Base-by-base conservation (phyloP, 2,329 filamentous ascomycete genomes). In the Dactylellina leptospora region DNA sequence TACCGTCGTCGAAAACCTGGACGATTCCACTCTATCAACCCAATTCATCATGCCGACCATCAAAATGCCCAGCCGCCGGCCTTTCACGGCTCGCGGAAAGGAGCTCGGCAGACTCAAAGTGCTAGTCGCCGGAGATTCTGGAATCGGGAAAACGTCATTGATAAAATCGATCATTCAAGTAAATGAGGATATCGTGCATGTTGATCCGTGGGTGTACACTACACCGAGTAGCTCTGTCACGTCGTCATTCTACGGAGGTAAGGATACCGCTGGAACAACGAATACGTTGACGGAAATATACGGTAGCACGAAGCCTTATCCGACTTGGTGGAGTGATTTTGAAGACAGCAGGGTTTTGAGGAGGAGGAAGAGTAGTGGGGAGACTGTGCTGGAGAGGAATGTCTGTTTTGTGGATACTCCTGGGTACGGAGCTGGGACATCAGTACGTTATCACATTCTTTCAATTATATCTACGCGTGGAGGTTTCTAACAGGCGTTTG, bases 21-120 rank as follows among this genome's bases (percentile, higher is more conserved):
- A 74, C 27, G 50, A 44, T 59, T 76, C 74, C 23, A 76, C 75
- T 56, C 66, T 74, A 45, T 84, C 83, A 40, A 89, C 90, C 22
- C 93, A 97, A 79, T 85, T 99, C n/a, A 91, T 99, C 71, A 99
- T 99, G 95, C 95, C 95, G 3, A 96, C 92, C 78, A 89, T 99
- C 77, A 88, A 87, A 73, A 95, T 99, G 86, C 93, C 95, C 2
- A 90, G 87, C 72, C 87, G 95, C 53, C 85, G 92, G 55, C 93
- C 93, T 0, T 97, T 97, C 79, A 97, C 95, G 0, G 87, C 90
- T n/a, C 85, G 86, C 48, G 95, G 95, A 13, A 93, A 90, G 81
- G 85, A 85, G 30, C 85, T 97, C 79, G 93, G 93, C 0, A 88
- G 91, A 76, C 83, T 97, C 60, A 97, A 96, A 81, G 83, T 97